phyloP scores from a whole-genome alignment of 2,329 filamentous ascomycete genomes.

The Ceratocystis diversiconidia region DNA sequence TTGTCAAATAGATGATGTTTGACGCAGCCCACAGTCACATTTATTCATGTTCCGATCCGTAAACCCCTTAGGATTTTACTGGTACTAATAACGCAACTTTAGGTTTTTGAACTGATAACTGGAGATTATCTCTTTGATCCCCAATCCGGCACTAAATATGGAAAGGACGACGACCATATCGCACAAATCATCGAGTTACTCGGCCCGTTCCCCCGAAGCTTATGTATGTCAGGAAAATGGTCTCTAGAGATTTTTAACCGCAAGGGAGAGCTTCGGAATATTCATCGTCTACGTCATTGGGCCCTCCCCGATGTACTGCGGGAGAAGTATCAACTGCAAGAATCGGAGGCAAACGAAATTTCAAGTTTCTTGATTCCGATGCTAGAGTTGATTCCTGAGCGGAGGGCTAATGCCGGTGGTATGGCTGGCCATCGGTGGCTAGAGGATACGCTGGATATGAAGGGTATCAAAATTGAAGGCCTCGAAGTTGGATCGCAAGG shows the following conservation, averaged over 20 bases:
- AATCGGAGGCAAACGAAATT: constrained; percentile 64
- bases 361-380: constrained; percentile 77
- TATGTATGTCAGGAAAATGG: constrained; percentile 91
- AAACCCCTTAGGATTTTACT: too few species aligned
- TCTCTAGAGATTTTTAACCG: constrained; percentile 97
- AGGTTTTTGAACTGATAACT: constrained; percentile 96
- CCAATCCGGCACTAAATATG: constrained; percentile 96
- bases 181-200: constrained; percentile 97
- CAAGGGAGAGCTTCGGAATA: constrained; percentile 93
- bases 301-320: constrained; percentile 79
- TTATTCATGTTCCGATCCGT: background rate
- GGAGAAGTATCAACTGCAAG: constrained; percentile 92
- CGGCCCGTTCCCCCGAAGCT: constrained; percentile 79
- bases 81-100: too few species aligned
- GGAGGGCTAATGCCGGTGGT: constrained; percentile 85
- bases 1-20: background rate
- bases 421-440: constrained; percentile 81
- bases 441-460: constrained; percentile 79
- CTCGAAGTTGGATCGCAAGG: constrained; percentile 69
- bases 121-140: constrained; percentile 98
- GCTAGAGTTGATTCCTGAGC: constrained; percentile 77
- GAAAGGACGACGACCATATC: constrained; percentile 98
- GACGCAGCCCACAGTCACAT: background rate
- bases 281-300: constrained; percentile 92
- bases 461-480: constrained; percentile 55